Base-by-base conservation (phyloP, 2,329 filamentous ascomycete species). In the Paraconiothyrium sp. region DNA sequence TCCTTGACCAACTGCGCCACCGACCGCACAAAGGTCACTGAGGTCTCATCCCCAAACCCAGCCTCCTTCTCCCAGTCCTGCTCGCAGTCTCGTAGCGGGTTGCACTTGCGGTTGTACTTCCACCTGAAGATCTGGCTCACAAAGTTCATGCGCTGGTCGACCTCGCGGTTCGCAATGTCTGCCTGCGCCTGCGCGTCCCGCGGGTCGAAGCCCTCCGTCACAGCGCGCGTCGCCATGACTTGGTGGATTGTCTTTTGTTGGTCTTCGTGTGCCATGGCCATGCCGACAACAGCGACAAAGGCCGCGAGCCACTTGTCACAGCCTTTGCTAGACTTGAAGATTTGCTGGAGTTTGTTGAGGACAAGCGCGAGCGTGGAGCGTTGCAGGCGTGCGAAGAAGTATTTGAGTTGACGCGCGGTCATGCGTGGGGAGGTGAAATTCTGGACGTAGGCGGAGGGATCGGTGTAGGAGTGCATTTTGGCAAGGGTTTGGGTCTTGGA, bases 371-470 rank as follows among this genome's bases (percentile, higher is more conserved):
- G 80, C 52, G 81, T 80, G 16, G 74, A 67, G 34, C 76, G 74
- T 57, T 83, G 82, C 16, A 84, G 72, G 24, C 78, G 68, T 14
- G 72, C 72, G 72, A 83, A 84, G 73, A 83, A 82, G 75, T 82
- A 83, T 63, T 84, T 84, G 16, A 84, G 75, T 62, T 84, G 83
- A 14, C 80, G 78, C 57, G 82, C 83, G 13, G 82, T 82, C 66
- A 84, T 80, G 57, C 81, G 78, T 2, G 82, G 81, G 4, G 76
- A 77, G n/a, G 75, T 79, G 63, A 70, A 75, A 32, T 72, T 72
- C 32, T 71, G 64, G 22, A 67, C 56, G 60, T 76, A 78, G 41
- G 70, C 61, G 30, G 68, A 63, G 8, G 68, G 73, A 24, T 70
- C 71, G n/a, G 66, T 64, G 51, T 76, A 77, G 22, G 78, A 78